These are phyloP conservation scores for Chlorella sp. DNA, from an alignment of 139 green algal species.

Conservation along the genomic window DNA sequence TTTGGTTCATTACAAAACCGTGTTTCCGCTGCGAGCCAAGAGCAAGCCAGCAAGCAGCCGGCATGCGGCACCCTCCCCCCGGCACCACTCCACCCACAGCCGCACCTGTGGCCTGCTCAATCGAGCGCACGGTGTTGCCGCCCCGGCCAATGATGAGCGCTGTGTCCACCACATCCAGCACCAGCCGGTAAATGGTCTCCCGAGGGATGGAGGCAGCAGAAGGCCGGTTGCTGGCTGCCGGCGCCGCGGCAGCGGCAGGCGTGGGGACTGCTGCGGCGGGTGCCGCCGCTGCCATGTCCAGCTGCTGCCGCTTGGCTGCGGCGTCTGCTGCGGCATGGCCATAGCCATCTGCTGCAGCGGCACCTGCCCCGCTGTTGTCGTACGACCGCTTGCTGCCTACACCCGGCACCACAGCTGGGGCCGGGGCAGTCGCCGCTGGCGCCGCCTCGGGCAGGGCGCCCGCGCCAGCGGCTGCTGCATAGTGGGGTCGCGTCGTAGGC, in stretches of 20 bases:
- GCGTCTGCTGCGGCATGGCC: background rate
- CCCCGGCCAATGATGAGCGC: conserved; percentile 25
- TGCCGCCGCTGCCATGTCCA: background rate
- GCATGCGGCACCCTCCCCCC: too few species aligned
- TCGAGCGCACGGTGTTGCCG: conserved; percentile 27
- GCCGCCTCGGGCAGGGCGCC: background rate
- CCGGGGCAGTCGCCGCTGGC: background rate
- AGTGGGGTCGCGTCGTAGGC: too few species aligned
- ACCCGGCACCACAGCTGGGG: background rate
- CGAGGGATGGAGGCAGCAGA: background rate
- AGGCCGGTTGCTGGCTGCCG: background rate
- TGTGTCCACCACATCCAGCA: conserved; percentile 13
- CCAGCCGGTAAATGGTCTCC: conserved; percentile 9
- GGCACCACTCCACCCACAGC: background rate
- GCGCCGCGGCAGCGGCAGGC: background rate
- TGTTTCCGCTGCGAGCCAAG: too few species aligned
- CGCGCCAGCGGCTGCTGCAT: background rate
- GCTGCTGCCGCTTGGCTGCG: conserved; percentile 10
- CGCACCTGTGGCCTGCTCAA: conserved; percentile 14
- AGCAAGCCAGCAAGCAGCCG: too few species aligned
- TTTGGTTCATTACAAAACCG: too few species aligned
- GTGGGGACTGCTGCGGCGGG: background rate
- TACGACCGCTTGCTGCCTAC: conserved; percentile 7
- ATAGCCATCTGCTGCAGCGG: background rate
- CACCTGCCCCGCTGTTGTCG: background rate